Evolutionary conservation across 352 stramenopile species (phyloP).

Genomic region (Phytophthora syringae): DNA sequence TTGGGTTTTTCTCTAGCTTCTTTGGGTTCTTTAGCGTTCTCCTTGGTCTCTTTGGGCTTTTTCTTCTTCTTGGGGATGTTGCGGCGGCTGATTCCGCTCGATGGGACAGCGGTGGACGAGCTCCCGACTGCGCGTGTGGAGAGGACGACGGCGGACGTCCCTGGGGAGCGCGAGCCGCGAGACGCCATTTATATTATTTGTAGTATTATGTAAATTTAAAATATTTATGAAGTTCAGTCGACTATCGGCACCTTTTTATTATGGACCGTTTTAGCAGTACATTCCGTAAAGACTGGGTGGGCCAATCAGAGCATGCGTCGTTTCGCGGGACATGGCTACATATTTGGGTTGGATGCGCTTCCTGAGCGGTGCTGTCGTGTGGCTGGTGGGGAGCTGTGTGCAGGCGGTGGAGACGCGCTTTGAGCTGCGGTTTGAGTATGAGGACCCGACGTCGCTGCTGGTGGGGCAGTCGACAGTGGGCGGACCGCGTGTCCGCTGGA

Average conservation of each 20-base stretch:
- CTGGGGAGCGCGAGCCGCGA: constrained; percentile 38
- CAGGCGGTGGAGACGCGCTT: constrained; percentile 17
- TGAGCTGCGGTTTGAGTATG: constrained; percentile 13
- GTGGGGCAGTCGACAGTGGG: constrained; percentile 3
- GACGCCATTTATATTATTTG: too few species aligned
- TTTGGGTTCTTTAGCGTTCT: too few species aligned
- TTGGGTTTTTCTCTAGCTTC: constrained; percentile 36
- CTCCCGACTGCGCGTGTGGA: constrained; percentile 23
- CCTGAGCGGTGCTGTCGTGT: too few species aligned
- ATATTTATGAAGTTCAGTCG: background rate
- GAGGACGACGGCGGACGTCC: constrained; percentile 7
- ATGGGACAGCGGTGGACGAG: constrained; percentile 14
- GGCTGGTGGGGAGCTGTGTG: background rate
- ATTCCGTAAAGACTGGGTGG: too few species aligned
- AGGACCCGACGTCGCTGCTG: constrained; percentile 1
- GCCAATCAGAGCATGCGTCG: constrained; percentile 13
- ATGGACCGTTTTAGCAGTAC: too few species aligned
- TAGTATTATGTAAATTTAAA: too few species aligned
- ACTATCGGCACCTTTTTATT: too few species aligned
- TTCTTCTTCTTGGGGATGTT: constrained; percentile 38
- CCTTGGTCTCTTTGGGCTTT: constrained; percentile 18
- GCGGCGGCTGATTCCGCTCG: constrained; percentile 19
- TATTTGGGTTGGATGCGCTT: background rate
- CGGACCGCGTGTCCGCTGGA: constrained; percentile 52
- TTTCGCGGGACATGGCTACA: constrained; percentile 24